Percentiles rank a stretch among this genome's conserved stretches.
Conservation (phyloP, 495 filamentous ascomycete genomes). For the Trypethelium eluteriae region DNA sequence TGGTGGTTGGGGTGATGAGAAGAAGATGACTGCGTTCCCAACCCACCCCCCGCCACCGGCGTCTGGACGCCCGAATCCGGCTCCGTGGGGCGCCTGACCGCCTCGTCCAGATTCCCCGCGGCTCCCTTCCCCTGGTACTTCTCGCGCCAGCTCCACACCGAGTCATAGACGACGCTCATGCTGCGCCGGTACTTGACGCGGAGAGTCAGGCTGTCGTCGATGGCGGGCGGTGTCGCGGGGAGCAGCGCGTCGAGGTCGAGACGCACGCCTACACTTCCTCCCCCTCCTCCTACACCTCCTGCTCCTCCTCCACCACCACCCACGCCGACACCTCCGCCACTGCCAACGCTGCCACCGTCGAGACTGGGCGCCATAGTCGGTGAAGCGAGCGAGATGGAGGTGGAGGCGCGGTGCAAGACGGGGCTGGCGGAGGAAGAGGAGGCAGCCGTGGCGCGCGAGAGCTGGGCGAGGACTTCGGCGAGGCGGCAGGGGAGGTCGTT, state of each 20-base stretch:
- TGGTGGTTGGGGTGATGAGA: slow-evolving; percentile 49
- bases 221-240: slow-evolving; percentile 4
- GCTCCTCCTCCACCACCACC: too few species aligned
- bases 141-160: slow-evolving; percentile 88
- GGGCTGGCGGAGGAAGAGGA: slow-evolving; percentile 21
- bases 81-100: slow-evolving; percentile 70
- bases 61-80: slow-evolving; percentile 43
- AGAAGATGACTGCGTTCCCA: too few species aligned
- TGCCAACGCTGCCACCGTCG: too few species aligned
- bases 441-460: slow-evolving; percentile 50
- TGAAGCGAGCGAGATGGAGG: too few species aligned
- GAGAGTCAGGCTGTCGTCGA: slow-evolving; percentile 68
- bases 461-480: slow-evolving; percentile 82
- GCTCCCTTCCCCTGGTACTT: slow-evolving; percentile 70
- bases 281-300: too few species aligned
- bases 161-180: slow-evolving; percentile 88
- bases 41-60: slow-evolving; percentile 41
- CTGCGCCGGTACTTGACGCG: slow-evolving; percentile 86
- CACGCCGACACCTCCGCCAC: too few species aligned
- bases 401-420: too few species aligned
- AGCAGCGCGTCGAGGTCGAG: slow-evolving; percentile 11
- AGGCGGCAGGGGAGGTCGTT: slow-evolving; percentile 83
- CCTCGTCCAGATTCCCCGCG: slow-evolving; percentile 65
- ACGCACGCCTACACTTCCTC: background rate
- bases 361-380: too few species aligned